phyloP scores from a whole-genome alignment of 2,329 filamentous ascomycete genomes.

The Exserohilum turcica region DNA sequence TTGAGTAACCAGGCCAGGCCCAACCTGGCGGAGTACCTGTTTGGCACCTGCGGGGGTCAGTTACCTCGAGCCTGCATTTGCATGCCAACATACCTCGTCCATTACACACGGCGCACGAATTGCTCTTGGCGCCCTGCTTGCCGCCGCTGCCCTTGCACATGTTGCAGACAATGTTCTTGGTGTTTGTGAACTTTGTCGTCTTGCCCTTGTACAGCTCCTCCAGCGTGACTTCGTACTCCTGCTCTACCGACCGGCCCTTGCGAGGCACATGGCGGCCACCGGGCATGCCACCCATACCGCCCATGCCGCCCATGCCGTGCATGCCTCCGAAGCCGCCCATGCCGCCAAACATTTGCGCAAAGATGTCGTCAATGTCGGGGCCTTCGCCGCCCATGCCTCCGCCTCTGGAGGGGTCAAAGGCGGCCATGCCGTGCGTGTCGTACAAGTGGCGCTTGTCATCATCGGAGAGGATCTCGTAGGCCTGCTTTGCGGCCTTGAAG shows the following conservation, averaged over 20 bases:
- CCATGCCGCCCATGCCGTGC: slow-evolving; percentile 66
- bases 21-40: slow-evolving; percentile 79
- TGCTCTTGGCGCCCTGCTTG: slow-evolving; percentile 86
- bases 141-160: slow-evolving; percentile 88
- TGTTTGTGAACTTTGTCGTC: slow-evolving; percentile 94
- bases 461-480: slow-evolving; percentile 97
- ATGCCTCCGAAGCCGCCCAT: slow-evolving; percentile 51
- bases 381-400: slow-evolving; percentile 62
- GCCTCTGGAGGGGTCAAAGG: slow-evolving; percentile 81
- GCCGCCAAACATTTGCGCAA: slow-evolving; percentile 83
- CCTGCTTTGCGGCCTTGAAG: slow-evolving; percentile 92
- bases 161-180: slow-evolving; percentile 88
- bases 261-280: slow-evolving; percentile 60
- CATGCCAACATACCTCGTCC: slow-evolving; percentile 64
- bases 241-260: slow-evolving; percentile 82
- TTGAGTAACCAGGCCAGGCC: slow-evolving; percentile 82
- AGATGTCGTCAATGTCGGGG: slow-evolving; percentile 87
- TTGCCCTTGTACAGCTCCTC: slow-evolving; percentile 99
- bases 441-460: slow-evolving; percentile 92
- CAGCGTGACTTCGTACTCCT: slow-evolving; percentile 86
- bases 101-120: slow-evolving; percentile 81
- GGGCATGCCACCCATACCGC: slow-evolving; percentile 56
- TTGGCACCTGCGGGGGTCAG: slow-evolving; percentile 62
- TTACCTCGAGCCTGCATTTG: background rate
- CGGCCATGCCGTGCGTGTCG: slow-evolving; percentile 93